Percentiles rank a stretch among this genome's conserved stretches.
Evolutionary conservation across 192 early-diverging fungal species (phyloP).

Genomic region (Linnemannia hyalina): DNA sequence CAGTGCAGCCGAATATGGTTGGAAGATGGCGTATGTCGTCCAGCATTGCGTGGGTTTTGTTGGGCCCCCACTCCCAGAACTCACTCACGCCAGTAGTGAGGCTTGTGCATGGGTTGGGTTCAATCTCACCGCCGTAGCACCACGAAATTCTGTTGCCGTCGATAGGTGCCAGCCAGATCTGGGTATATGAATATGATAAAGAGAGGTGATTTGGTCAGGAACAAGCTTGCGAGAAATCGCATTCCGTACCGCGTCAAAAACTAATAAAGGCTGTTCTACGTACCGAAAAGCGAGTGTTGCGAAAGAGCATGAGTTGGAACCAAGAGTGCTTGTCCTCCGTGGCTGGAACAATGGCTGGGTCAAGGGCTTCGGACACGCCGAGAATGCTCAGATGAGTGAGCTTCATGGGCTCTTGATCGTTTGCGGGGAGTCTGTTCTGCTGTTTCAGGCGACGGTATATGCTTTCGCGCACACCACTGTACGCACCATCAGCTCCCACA

Average conservation of each 20-base stretch:
- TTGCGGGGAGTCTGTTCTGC: background rate
- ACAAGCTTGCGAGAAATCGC: too few relatives aligned
- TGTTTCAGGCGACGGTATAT: conserved; percentile 18
- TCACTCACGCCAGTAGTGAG: background rate
- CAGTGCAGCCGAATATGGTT: conserved; percentile 5
- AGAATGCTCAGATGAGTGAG: conserved; percentile 29
- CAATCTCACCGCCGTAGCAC: conserved; percentile 34
- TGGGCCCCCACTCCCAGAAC: conserved; percentile 4
- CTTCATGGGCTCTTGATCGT: conserved; percentile 17
- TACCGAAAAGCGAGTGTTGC: conserved; percentile 16
- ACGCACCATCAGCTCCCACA: conserved; percentile 43
- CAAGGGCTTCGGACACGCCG: conserved; percentile 22
- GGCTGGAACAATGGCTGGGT: conserved; percentile 8
- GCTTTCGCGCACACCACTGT: conserved; percentile 24
- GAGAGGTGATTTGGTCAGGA: background rate
- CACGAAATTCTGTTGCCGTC: conserved; percentile 33
- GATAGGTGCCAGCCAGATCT: conserved; percentile 36
- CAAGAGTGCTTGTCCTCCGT: conserved; percentile 14
- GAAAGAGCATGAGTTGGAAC: conserved; percentile 30
- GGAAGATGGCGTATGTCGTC: background rate
- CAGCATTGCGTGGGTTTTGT: conserved; percentile 1
- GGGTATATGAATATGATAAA: background rate
- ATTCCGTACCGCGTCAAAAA: background rate
- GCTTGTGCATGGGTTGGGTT: background rate
- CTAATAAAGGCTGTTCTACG: background rate